Evolutionary conservation across 2,329 filamentous ascomycete species (phyloP).

Genomic region (Ascochyta koolunga): DNA sequence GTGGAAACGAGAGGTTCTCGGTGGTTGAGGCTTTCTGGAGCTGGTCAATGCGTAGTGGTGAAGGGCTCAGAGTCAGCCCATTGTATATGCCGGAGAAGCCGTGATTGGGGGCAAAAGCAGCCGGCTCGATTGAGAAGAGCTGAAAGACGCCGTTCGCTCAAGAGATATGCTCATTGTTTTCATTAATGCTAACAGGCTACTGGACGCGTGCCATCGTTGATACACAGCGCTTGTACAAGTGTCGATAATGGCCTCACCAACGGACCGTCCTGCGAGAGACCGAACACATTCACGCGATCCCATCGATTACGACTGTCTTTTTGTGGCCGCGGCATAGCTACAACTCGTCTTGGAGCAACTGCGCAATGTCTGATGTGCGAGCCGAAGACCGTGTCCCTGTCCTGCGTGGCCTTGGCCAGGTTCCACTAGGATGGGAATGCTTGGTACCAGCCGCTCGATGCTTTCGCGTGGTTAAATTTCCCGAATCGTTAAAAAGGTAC

Average conservation of each 20-base stretch:
- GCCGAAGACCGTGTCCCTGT: neutral
- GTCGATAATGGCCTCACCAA: constrained; percentile 1
- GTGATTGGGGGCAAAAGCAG: neutral
- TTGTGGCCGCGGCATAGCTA: neutral
- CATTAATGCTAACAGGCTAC: neutral
- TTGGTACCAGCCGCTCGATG: neutral
- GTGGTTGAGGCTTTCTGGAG: neutral
- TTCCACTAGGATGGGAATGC: neutral
- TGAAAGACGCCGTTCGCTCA: neutral
- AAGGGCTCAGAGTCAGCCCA: neutral
- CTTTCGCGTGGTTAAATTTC: neutral
- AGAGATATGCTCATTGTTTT: neutral
- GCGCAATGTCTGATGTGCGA: neutral
- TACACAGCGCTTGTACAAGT: neutral
- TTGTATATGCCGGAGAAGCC: neutral
- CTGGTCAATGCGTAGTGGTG: neutral
- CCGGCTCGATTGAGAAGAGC: neutral
- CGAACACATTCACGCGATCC: neutral
- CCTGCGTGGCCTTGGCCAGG: constrained; percentile 1
- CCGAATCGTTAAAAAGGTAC: constrained; percentile 5
- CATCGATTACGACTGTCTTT: neutral
- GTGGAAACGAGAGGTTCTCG: too few relatives aligned
- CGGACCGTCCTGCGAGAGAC: constrained; percentile 1
- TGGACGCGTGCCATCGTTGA: neutral
- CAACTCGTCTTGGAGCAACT: neutral